Evolutionary conservation across 2,329 filamentous ascomycete genomes (phyloP).

Genomic region (Fusarium equiseti): DNA sequence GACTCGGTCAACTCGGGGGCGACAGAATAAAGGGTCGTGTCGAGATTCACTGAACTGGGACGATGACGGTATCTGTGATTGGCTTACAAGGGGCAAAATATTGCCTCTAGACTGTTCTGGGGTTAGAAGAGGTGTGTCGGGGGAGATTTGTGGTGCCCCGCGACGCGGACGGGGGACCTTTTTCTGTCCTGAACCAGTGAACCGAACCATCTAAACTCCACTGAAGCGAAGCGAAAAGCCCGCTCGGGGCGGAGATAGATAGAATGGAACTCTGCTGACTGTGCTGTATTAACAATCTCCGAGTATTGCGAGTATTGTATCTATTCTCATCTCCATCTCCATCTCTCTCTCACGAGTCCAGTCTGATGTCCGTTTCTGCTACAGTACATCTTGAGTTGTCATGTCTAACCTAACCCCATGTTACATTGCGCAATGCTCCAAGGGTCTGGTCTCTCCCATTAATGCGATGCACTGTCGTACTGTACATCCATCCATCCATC

Average conservation of each 20-base stretch:
- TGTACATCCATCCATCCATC: background rate
- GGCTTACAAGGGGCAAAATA: background rate
- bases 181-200: background rate
- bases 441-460: background rate
- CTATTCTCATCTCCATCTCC: background rate
- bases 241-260: constrained; percentile 22
- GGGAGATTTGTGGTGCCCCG: constrained; percentile 13
- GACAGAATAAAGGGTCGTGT: constrained; percentile 38
- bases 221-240: constrained; percentile 22
- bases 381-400: constrained; percentile 11
- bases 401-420: background rate
- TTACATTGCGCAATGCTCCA: constrained; percentile 1
- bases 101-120: background rate
- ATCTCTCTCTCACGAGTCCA: background rate
- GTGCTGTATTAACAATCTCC: constrained; percentile 7
- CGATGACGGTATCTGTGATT: constrained; percentile 24
- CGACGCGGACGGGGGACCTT: constrained; percentile 6
- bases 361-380: background rate
- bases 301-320: background rate
- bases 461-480: background rate
- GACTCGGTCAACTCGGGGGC: constrained; percentile 17
- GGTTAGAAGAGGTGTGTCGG: constrained; percentile 24
- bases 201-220: constrained; percentile 6
- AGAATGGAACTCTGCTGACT: constrained; percentile 1
- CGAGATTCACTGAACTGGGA: constrained; percentile 2